A percentile compares a stretch with the other conserved stretches of the same genome.
phyloP scores from a whole-genome alignment of 331 rosid genomes.

The Dryas integrifolia region DNA sequence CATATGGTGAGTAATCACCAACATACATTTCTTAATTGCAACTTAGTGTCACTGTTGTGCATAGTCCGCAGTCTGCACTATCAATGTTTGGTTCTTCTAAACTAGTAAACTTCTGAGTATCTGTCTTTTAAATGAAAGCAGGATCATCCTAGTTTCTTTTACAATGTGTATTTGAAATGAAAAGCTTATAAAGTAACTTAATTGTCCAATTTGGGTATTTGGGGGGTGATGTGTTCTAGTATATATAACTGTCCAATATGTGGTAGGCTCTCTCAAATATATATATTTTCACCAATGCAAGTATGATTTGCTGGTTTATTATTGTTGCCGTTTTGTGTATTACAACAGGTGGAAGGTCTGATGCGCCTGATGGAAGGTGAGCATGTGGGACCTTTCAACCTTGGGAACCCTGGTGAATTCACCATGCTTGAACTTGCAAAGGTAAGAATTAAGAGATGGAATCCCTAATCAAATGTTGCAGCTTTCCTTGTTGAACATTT shows the following conservation, averaged over 20 bases:
- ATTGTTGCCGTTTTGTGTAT: slow-evolving; percentile 9
- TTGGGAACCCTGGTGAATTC: slow-evolving; percentile 94
- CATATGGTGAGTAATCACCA: slow-evolving; percentile 8
- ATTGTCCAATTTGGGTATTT: no score
- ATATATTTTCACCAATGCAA: no score
- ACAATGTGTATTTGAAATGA: no score
- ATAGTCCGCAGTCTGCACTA: no score
- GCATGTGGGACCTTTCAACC: slow-evolving; percentile 94
- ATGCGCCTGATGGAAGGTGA: slow-evolving; percentile 96
- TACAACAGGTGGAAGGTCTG: slow-evolving; percentile 76
- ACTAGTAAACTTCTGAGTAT: no score
- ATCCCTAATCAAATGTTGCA: not conserved
- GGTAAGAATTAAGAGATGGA: slow-evolving; percentile 36
- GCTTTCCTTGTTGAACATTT: not conserved
- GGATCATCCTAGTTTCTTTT: not conserved
- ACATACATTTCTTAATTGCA: slow-evolving; percentile 7
- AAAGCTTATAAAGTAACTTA: no score
- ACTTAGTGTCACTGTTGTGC: no score
- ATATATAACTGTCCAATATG: no score
- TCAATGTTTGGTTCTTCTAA: no score
- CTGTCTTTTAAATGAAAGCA: not conserved
- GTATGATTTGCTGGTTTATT: not conserved
- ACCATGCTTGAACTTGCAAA: slow-evolving; percentile 96
- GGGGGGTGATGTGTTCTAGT: no score
- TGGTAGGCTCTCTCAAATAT: no score